A percentile compares a stretch with the other conserved stretches of the same genome.
phyloP scores from a whole-genome alignment of 139 green algal species.

The Nannochloris sp. region DNA sequence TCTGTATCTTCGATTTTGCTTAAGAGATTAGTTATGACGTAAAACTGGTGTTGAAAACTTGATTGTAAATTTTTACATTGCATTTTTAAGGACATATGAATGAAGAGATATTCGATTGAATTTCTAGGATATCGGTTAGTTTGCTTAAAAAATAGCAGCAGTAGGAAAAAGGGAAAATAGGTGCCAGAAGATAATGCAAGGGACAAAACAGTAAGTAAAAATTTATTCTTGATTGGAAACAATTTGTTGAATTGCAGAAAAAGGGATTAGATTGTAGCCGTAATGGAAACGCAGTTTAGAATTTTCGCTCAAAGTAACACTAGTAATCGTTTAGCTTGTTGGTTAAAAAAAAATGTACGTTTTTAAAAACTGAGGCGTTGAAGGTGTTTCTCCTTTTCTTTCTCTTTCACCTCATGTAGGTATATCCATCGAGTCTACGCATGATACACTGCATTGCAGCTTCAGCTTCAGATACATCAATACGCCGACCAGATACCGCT shows the following conservation, averaged over 20 bases:
- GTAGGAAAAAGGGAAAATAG: neutral
- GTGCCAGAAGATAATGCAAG: neutral
- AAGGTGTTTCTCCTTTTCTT: too few relatives aligned
- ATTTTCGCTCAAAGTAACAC: neutral
- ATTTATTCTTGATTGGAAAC: neutral
- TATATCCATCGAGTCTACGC: conserved; percentile 14
- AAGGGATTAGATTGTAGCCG: neutral
- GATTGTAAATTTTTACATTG: neutral
- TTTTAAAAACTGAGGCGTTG: too few relatives aligned
- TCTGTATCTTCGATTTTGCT: conserved; percentile 52
- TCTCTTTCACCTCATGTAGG: too few relatives aligned
- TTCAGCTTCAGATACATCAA: neutral
- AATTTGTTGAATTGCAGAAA: neutral
- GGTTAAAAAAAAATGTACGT: neutral
- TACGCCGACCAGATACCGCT: neutral
- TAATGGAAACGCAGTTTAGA: neutral
- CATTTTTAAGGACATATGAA: neutral
- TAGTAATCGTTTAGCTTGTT: neutral
- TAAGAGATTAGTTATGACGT: too few relatives aligned
- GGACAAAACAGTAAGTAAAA: neutral
- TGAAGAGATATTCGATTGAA: neutral
- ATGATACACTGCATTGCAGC: neutral
- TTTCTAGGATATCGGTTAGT: neutral
- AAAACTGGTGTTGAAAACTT: too few relatives aligned
- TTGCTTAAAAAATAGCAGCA: neutral